Percentiles rank a stretch among this genome's conserved stretches.
Conservation (phyloP, 345 rosid genomes). For the Gossypioides kirkii region DNA sequence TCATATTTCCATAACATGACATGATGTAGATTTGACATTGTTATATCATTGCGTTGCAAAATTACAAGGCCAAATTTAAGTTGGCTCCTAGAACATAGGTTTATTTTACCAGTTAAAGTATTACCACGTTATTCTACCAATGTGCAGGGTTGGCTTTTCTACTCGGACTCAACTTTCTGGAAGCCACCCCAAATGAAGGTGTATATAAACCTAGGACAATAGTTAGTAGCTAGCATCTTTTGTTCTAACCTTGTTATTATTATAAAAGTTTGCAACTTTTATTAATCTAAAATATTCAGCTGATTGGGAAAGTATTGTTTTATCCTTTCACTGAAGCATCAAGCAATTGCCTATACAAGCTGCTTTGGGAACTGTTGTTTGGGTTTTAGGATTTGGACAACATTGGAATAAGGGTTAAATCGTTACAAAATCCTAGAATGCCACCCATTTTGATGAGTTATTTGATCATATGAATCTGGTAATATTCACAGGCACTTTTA, state of each 20-base stretch:
- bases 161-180: conserved; percentile 77
- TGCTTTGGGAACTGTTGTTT: neutral
- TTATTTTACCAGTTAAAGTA: neutral
- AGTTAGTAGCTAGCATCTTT: neutral
- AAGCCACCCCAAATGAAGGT: conserved; percentile 91
- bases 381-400: conserved; percentile 2
- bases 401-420: neutral
- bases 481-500: conserved; percentile 74
- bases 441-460: neutral
- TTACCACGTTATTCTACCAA: conserved; percentile 6
- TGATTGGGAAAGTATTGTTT: neutral
- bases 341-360: neutral
- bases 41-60: neutral
- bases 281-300: neutral
- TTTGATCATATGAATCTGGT: conserved; percentile 2
- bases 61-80: conserved; percentile 1
- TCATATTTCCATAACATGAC: conserved; percentile 5
- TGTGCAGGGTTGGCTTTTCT: conserved; percentile 95
- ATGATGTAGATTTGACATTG: neutral
- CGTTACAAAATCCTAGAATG: neutral
- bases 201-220: conserved; percentile 8
- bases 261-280: neutral
- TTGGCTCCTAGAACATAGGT: neutral
- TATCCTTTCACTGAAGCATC: neutral
- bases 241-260: conserved; percentile 2